Evolutionary conservation across 2,329 filamentous ascomycete genomes (phyloP), one percentile per base, ranked within the genome.

Genomic region (Alternaria sp.): DNA sequence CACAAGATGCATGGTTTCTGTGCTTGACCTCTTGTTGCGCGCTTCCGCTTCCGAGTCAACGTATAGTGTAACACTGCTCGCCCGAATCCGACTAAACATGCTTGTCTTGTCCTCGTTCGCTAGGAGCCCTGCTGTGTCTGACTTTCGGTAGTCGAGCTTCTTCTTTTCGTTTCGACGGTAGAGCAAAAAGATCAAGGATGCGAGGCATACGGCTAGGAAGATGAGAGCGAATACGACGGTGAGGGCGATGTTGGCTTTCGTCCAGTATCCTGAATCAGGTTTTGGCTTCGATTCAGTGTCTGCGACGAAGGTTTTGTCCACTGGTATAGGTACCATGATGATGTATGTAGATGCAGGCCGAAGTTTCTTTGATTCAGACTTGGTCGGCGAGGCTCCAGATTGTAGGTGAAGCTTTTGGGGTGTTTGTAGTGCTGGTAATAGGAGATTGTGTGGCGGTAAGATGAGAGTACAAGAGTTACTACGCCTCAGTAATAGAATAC

Each of bases 41-140:
- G 56, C 60, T 3, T 71, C 62, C 13, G 52, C 45, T 37, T 71
- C 63, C 5, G 63, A 56, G 55, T 74, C 69, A 48, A 76, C 64
- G 37, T 73, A 75, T 10, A 76, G 51, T 0, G 67, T 70, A 8
- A 76, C 63, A 49, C 70, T 75, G 52, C 68, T 69, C 24, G 56
- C 60, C n/a, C 70, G 58, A 10, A 72, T 56, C 6, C 68, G 65
- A 40, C 67, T 73, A 68, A 75, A 76, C 74, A 76, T 75, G 65
- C 51, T 71, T 13, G 63, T 66, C 37, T 71, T 74, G 56, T 75
- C 71, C 45, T 73, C 69, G 44, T 73, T 63, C 8, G 58, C 63
- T 39, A 76, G 63, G 5, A 76, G 69, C 10, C 65, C 64, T 40
- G 60, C 60, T 41, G 69, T 70, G 24, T 69, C 69, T 26, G 70